A percentile compares a stretch with the other conserved stretches of the same genome.
Conservation (phyloP, 2,329 filamentous ascomycete species). For the Westerdykella aurantiaca region DNA sequence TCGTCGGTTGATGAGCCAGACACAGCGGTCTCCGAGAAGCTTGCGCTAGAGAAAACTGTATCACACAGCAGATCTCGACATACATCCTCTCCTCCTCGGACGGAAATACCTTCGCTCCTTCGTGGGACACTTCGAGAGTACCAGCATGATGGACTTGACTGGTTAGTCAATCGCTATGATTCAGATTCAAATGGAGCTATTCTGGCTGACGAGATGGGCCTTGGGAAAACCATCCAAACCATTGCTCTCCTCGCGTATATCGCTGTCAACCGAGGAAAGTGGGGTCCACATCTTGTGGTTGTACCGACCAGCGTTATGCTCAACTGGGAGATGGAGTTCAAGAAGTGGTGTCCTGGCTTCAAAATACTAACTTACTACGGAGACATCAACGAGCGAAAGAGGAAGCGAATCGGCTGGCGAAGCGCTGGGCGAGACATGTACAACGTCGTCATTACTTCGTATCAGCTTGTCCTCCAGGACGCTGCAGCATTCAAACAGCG, state of each 20-base stretch:
- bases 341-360: constrained; percentile 97
- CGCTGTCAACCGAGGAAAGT: constrained; percentile 81
- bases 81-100: constrained; percentile 26
- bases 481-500: constrained; percentile 88
- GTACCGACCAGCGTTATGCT: constrained; percentile 98
- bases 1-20: constrained; percentile 13
- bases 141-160: constrained; percentile 94
- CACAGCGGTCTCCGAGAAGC: constrained; percentile 11
- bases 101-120: constrained; percentile 54
- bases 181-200: constrained; percentile 87
- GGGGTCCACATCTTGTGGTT: constrained; percentile 93
- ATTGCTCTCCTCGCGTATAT: constrained; percentile 90
- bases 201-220: constrained; percentile 94
- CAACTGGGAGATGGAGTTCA: constrained; percentile 99
- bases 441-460: constrained; percentile 97
- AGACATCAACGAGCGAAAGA: constrained; percentile 81
- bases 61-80: constrained; percentile 21
- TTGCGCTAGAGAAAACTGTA: constrained; percentile 9
- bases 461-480: constrained; percentile 92
- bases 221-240: constrained; percentile 97
- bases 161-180: constrained; percentile 87
- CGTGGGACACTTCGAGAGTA: constrained; percentile 90
- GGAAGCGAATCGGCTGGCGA: constrained; percentile 88
- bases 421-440: constrained; percentile 71
- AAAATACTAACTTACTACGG: constrained; percentile 98